Base-by-base conservation (phyloP, 208 protist genomes). In the Strigomonas galati region DNA sequence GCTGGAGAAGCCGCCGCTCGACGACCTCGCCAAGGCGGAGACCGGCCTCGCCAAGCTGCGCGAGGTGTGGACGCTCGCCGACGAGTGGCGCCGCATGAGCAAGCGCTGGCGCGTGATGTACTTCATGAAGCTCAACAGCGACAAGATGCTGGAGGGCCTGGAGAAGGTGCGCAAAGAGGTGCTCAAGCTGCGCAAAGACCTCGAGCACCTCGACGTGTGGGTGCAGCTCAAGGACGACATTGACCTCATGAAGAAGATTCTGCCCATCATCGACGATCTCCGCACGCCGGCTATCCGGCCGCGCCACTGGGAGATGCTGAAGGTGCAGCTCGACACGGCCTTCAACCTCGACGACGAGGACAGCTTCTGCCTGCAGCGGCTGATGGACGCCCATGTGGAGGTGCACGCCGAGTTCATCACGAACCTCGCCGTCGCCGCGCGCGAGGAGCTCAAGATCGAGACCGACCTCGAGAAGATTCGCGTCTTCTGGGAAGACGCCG, bases 191-290 rank as follows among this genome's bases (percentile, higher is more conserved):
- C 85, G 91, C 55, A 90, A 87, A 64, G 92, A 98, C 48, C 78
- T 98, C 48, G 94, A 98, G 81, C 72, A 87, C 46, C 88, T 89
- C 63, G 90, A 98, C 44, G 93, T 98, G 27, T 98, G 94, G 91
- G 79, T 86, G 46, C 81, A 80, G 49, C 78, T 98, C 23, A 92
- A 96, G 71, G 94, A 99, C 40, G 79, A 95, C 51, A 97, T 99
- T 24, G 96, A 98, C 54, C 79, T 96, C 53, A 97, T 99, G 70
- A 95, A 96, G 74, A 88, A 88, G 64, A 85, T 96, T 5, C 81
- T 99, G 73, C 97, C 98, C 24, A 92, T 99, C 49, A 95, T 99
- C 51, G 82, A 93, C 56, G 96, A 99, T 63, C 79, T 99, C n/a
- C 93, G 93, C 59, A 98, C 97, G 28, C 80, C 78, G 15, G 96